Percentiles rank a stretch among this genome's conserved stretches.
Conservation (phyloP, 768 basidiomycete genomes). For the Lactifluus rugatus region DNA sequence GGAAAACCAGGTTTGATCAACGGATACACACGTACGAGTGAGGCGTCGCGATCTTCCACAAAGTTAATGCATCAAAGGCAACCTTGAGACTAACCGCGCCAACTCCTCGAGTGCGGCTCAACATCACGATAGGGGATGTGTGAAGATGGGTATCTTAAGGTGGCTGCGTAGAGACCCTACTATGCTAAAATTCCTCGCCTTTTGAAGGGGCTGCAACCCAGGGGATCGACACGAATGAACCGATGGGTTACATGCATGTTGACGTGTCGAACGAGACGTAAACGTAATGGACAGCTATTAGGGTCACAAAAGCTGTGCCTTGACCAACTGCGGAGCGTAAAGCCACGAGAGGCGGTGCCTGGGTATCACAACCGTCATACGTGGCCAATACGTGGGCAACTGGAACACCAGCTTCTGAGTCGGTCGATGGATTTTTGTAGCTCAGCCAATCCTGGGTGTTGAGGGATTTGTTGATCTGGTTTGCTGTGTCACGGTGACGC, state of each 20-base stretch:
- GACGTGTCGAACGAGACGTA: background rate
- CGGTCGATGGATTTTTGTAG: too few relatives aligned
- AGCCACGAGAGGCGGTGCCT: too few relatives aligned
- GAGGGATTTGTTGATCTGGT: too few relatives aligned
- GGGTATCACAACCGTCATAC: too few relatives aligned
- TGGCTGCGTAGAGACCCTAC: background rate
- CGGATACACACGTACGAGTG: background rate
- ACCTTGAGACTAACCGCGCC: background rate
- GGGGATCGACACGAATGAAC: background rate
- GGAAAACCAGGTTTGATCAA: background rate
- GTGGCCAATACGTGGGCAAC: too few relatives aligned
- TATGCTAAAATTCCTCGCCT: background rate
- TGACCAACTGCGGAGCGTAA: too few relatives aligned
- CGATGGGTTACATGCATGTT: background rate
- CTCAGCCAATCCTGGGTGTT: too few relatives aligned
- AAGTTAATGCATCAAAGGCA: background rate
- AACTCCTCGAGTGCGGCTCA: background rate
- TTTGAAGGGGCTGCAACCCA: background rate
- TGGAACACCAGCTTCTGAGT: too few relatives aligned
- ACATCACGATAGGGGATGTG: background rate
- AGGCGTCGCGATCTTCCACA: background rate
- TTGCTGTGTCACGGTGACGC: too few relatives aligned
- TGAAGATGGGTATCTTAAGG: background rate
- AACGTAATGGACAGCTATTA: constrained; percentile 1
- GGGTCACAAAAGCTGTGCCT: background rate